These are phyloP conservation scores for Coprinopsis cinerea DNA, from an alignment of 768 basidiomycete species.

Conservation along the genomic window DNA sequence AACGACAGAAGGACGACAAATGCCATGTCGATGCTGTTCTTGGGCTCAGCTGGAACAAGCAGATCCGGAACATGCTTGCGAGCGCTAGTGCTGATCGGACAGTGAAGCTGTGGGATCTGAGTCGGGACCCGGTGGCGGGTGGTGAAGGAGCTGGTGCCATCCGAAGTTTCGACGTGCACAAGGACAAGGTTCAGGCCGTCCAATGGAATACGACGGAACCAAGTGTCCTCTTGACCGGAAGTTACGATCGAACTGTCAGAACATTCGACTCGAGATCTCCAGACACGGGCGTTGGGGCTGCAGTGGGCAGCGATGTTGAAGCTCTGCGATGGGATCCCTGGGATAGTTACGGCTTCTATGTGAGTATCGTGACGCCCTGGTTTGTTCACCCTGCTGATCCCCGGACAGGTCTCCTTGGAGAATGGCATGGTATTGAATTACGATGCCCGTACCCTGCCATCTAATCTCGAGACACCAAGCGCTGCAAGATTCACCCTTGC, in stretches of 20 bases:
- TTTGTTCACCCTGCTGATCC: not conserved
- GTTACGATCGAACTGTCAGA: constrained; percentile 92
- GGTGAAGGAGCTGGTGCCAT: constrained; percentile 60
- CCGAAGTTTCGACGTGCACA: constrained; percentile 80
- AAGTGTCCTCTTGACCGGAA: constrained; percentile 85
- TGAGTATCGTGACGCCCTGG: constrained; percentile 31
- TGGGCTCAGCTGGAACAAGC: constrained; percentile 87
- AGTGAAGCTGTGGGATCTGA: constrained; percentile 96
- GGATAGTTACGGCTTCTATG: constrained; percentile 84
- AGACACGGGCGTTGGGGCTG: constrained; percentile 74
- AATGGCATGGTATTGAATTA: constrained; percentile 92
- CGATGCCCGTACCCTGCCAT: constrained; percentile 79
- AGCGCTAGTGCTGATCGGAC: constrained; percentile 92
- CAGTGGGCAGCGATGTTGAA: constrained; percentile 90
- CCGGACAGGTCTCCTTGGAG: constrained; percentile 78
- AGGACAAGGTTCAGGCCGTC: constrained; percentile 93
- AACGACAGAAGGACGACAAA: constrained; percentile 49
- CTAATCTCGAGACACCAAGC: constrained; percentile 55
- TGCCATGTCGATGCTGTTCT: constrained; percentile 95
- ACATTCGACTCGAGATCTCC: constrained; percentile 90
- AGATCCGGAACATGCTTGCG: constrained; percentile 85
- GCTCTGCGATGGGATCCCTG: constrained; percentile 94
- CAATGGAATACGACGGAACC: constrained; percentile 92
- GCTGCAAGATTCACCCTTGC: constrained; percentile 82
- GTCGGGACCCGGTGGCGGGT: constrained; percentile 45